Evolutionary conservation across 1,139 yeast species (phyloP), one percentile per base, ranked within the genome.

Genomic region (Zygotorulaspora mrakii): DNA sequence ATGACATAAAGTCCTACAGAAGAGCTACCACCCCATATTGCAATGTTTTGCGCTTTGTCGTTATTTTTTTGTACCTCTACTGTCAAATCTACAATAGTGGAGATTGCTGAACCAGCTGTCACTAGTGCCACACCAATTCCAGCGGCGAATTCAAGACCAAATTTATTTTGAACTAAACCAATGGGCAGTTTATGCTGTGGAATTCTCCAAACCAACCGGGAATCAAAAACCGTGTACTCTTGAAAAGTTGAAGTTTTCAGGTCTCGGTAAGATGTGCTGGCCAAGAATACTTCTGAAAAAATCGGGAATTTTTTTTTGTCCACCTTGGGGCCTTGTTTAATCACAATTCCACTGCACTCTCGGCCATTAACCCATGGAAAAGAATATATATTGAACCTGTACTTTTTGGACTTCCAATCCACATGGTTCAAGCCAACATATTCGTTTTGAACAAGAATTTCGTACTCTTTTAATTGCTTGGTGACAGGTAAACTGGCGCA

Each of bases 291-390:
- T 39, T 63, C 56, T 31, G 69, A 64, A n/a, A 69, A 67, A 16
- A 58, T 35, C 2, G 57, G 42, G 7, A 68, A 52, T 7, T 50
- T 47, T 0, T 25, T 18, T 6, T 23, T 28, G 21, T 51, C 47
- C 3, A 67, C 73, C 18, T 59, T 58, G 4, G 48, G 38, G 2
- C 75, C 75, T 3, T 52, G 38, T 32, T 63, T 57, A 2, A 61
- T 63, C 1, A 71, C 62, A 7, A 59, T 47, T 0, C 76, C 76
- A 29, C 72, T 64, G 27, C 70, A 62, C 49, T 71, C 76, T 31
- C 76, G 56, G 5, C 76, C 76, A 48, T 70, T 72, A 33, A 71
- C 62, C 76, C 76, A 71, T 4, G 76, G 76, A 44, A 71, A 69
- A 17, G 67, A 65, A 46, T 70, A 67, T 2, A 71, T 65, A n/a